A percentile compares a stretch with the other conserved stretches of the same genome.
Evolutionary conservation across 2,329 filamentous ascomycete genomes (phyloP).

Genomic region (Neofusicoccum umdonicola): DNA sequence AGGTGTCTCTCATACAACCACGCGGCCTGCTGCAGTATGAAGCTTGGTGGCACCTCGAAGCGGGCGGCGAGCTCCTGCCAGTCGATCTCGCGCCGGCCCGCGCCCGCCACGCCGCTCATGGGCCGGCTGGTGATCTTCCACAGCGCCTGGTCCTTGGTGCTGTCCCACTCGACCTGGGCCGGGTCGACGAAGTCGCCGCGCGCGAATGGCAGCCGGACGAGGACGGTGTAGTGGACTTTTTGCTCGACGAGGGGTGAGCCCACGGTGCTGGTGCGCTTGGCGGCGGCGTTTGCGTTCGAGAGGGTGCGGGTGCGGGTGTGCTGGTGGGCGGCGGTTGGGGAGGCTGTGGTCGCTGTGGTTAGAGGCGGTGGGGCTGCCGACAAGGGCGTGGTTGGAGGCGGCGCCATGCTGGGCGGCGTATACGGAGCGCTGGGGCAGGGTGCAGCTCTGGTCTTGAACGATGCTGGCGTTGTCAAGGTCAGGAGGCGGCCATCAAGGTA

Average conservation of each 20-base stretch:
- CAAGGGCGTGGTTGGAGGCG: neutral
- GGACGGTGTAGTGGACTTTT: constrained; percentile 61
- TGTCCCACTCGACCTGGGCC: constrained; percentile 82
- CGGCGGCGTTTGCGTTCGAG: constrained; percentile 1
- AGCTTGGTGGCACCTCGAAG: constrained; percentile 83
- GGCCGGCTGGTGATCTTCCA: constrained; percentile 83
- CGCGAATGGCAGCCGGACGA: constrained; percentile 85
- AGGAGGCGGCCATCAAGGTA: neutral
- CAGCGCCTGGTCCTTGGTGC: constrained; percentile 78
- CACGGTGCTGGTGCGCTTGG: constrained; percentile 3
- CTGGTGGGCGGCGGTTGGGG: neutral
- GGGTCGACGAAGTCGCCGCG: constrained; percentile 88
- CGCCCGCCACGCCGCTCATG: neutral
- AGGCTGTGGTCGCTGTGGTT: neutral
- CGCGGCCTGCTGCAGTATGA: constrained; percentile 88
- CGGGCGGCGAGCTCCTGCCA: constrained; percentile 51
- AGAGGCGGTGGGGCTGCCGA: neutral
- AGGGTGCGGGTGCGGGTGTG: constrained; percentile 6
- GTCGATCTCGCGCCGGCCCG: constrained; percentile 5
- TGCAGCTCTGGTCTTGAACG: no score
- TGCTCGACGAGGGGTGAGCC: neutral
- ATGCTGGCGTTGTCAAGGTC: neutral
- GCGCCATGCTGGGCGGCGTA: neutral
- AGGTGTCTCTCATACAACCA: constrained; percentile 91
- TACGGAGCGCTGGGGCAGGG: no score